Base-by-base conservation (phyloP, 495 filamentous ascomycete genomes). In the Podospora bellae-mahoneyi region DNA sequence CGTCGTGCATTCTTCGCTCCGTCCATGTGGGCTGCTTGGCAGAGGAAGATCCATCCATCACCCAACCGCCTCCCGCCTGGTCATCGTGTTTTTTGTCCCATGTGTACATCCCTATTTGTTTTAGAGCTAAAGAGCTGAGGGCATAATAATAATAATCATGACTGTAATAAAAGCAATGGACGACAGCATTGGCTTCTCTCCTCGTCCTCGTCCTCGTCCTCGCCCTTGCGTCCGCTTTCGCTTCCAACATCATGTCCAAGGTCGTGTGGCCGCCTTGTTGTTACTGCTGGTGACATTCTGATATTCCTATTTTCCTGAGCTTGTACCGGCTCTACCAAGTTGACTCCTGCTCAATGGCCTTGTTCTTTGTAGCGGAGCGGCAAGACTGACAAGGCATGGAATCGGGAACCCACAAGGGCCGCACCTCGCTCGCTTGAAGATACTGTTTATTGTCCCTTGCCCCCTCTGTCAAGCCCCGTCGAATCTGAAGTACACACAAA, bases 371-470 rank as follows among this genome's bases (percentile, higher is more conserved):
- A 48, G 39, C 39, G 39, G 39, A 48, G 39, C 39, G 39, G 39
- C 39, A 48, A 48, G 39, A 48, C 39, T 48, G 39, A 48, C 39
- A 48, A 48, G 39, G 39, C 39, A 48, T 48, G 39, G 39, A 48
- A 13, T 48, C 9, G 39, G 39, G 39, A 48, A 48, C 13, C 39
- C 39, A 48, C 15, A 48, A 48, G 39, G 39, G 39, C 39, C 39
- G 39, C 39, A 48, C 9, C 39, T 48, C 39, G 39, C 55, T 58
- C 55, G 55, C 55, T 58, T 58, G 55, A 26, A 58, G 55, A 58
- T 58, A 58, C 55, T 58, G 55, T 4, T 58, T 58, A 20, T 26
- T 58, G 55, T 26, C 55, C 18, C n/a, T 20, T 26, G 55, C 55
- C 23, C 16, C 55, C 55, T 58, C 13, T 58, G n/a, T 26, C n/a